Evolutionary conservation across 2,329 filamentous ascomycete species (phyloP).

Genomic region (Coniochaeta prunicola): DNA sequence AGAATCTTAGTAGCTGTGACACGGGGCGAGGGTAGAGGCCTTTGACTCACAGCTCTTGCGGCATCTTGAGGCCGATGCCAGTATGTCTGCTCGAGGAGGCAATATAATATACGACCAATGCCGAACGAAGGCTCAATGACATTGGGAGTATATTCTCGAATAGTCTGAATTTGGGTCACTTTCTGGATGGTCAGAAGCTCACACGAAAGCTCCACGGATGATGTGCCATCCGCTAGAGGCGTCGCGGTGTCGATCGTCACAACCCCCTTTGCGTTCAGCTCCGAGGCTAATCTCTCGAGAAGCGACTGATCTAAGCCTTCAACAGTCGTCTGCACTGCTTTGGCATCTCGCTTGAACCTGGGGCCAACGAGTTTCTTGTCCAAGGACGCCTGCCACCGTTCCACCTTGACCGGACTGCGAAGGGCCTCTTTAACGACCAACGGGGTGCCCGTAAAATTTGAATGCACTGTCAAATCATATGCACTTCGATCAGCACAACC

Average conservation of each 20-base stretch:
- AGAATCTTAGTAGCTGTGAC: too few species aligned
- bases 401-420: too few species aligned
- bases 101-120: constrained; percentile 91
- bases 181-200: constrained; percentile 80
- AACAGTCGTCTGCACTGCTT: constrained; percentile 97
- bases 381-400: too few species aligned
- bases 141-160: constrained; percentile 88
- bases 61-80: constrained; percentile 42
- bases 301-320: constrained; percentile 84
- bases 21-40: too few species aligned
- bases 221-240: constrained; percentile 53
- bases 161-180: constrained; percentile 73
- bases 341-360: constrained; percentile 90
- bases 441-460: too few species aligned
- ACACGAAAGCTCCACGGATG: constrained; percentile 60
- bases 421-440: too few species aligned
- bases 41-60: neutral
- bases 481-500: too few species aligned
- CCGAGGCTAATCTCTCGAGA: constrained; percentile 39
- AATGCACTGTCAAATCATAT: too few species aligned
- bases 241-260: constrained; percentile 67
- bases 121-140: constrained; percentile 97
- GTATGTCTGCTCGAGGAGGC: constrained; percentile 88
- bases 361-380: too few species aligned
- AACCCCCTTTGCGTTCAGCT: constrained; percentile 51